phyloP scores from a whole-genome alignment of 225 moss, liverwort and hornwort species.

The Lunularia cruciata region DNA sequence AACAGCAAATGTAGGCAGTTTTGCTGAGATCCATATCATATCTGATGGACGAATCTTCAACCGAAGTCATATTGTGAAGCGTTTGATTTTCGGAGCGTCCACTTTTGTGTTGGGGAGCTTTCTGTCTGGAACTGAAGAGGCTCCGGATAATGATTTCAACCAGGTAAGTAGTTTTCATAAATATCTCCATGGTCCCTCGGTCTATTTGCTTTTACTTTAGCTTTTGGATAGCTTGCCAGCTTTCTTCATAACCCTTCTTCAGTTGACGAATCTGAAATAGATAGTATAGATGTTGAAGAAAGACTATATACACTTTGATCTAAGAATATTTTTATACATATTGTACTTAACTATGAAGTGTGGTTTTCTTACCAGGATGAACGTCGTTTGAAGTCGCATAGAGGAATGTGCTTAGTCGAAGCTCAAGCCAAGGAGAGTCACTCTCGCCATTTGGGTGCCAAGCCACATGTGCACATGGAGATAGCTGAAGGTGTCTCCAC shows the following conservation, averaged over 20 bases:
- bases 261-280: no score
- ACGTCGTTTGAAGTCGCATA: constrained; percentile 60
- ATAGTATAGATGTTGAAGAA: no score
- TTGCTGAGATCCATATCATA: constrained; percentile 54
- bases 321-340: no score
- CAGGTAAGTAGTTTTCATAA: constrained; percentile 43
- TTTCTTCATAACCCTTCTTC: neutral
- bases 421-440: constrained; percentile 81
- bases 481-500: constrained; percentile 90
- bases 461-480: constrained; percentile 52
- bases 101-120: constrained; percentile 90
- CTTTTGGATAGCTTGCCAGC: neutral
- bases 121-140: constrained; percentile 83
- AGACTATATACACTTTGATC: no score
- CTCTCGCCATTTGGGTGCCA: constrained; percentile 75
- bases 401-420: constrained; percentile 95
- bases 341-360: no score
- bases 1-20: constrained; percentile 50
- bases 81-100: constrained; percentile 71
- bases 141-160: constrained; percentile 66
- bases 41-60: constrained; percentile 86
- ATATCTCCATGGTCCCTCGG: neutral
- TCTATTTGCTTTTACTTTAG: neutral
- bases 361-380: constrained; percentile 56
- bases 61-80: constrained; percentile 85